Evolutionary conservation across 805 yeast genomes (phyloP).

Genomic region (Candida argentea): DNA sequence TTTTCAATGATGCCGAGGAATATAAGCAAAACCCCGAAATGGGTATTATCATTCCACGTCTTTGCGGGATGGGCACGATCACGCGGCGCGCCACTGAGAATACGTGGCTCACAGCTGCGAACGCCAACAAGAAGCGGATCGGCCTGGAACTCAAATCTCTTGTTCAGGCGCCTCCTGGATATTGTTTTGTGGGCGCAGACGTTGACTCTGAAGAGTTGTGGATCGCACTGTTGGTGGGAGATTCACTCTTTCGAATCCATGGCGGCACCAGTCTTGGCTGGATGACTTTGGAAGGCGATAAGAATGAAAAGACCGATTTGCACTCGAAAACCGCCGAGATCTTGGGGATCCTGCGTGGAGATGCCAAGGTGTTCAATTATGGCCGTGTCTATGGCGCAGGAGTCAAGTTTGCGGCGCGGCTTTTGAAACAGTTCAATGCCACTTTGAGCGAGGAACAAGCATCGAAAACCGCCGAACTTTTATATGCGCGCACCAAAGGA

Average conservation of each 20-base stretch:
- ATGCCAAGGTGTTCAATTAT: slow-evolving; percentile 92
- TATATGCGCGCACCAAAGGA: slow-evolving; percentile 85
- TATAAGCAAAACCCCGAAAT: slow-evolving; percentile 18
- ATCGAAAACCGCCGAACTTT: slow-evolving; percentile 44
- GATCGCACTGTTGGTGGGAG: slow-evolving; percentile 95
- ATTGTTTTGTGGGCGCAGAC: slow-evolving; percentile 93
- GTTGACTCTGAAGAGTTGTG: slow-evolving; percentile 97
- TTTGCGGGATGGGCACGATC: slow-evolving; percentile 91
- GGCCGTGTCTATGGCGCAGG: slow-evolving; percentile 99
- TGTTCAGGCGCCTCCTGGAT: slow-evolving; percentile 80
- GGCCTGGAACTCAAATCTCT: slow-evolving; percentile 92
- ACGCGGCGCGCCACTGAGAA: slow-evolving; percentile 95
- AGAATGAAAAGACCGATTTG: slow-evolving; percentile 82
- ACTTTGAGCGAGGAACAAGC: slow-evolving; percentile 59
- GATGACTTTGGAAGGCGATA: slow-evolving; percentile 98
- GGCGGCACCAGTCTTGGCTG: slow-evolving; percentile 97
- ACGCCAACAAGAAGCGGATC: slow-evolving; percentile 73
- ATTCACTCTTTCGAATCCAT: slow-evolving; percentile 76
- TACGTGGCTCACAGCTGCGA: slow-evolving; percentile 96
- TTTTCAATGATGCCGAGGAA: slow-evolving; percentile 17
- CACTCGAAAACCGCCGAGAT: slow-evolving; percentile 91
- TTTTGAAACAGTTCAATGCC: slow-evolving; percentile 78
- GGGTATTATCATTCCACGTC: slow-evolving; percentile 76
- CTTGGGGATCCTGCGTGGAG: slow-evolving; percentile 78
- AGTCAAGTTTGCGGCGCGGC: slow-evolving; percentile 73